Percentiles rank a stretch among this genome's conserved stretches.
phyloP scores from a whole-genome alignment of 441 rosid species.

The Adansonia grandidieri region DNA sequence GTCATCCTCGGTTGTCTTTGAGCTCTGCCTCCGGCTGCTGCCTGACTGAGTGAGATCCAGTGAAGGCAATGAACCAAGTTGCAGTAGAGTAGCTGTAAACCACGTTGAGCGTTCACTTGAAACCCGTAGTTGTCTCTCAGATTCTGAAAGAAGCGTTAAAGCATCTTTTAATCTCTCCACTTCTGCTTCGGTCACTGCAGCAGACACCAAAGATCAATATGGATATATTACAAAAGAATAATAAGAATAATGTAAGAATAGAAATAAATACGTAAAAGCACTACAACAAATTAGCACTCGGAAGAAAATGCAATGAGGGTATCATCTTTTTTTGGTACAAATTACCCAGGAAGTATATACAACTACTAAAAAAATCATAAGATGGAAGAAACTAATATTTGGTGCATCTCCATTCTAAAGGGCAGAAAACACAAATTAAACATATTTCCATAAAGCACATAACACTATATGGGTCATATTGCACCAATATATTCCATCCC shows the following conservation, averaged over 20 bases:
- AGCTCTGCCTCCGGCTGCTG: slow-evolving; percentile 85
- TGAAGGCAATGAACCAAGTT: slow-evolving; percentile 89
- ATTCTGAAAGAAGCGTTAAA: slow-evolving; percentile 92
- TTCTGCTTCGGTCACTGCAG: slow-evolving; percentile 81
- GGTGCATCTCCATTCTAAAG: not conserved
- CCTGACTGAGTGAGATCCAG: slow-evolving; percentile 73
- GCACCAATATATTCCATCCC: slow-evolving; percentile 3
- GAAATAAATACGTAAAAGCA: not conserved
- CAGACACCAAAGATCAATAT: slow-evolving; percentile 33
- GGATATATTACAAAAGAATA: not conserved
- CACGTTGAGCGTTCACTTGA: slow-evolving; percentile 95
- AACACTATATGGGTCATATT: not conserved
- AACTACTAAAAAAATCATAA: not conserved
- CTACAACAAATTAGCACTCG: not conserved
- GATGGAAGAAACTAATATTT: not conserved
- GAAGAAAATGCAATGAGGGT: not conserved
- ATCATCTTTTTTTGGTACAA: not conserved
- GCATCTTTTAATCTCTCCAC: slow-evolving; percentile 89
- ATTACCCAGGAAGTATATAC: slow-evolving; percentile 4
- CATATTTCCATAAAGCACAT: not conserved
- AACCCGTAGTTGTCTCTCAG: slow-evolving; percentile 88
- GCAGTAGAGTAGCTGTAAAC: slow-evolving; percentile 94
- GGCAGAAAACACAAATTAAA: not conserved
- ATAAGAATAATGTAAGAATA: not conserved
- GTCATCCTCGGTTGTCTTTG: slow-evolving; percentile 80